Conservation (phyloP, 345 rosid genomes). For the Populus pruinosa region DNA sequence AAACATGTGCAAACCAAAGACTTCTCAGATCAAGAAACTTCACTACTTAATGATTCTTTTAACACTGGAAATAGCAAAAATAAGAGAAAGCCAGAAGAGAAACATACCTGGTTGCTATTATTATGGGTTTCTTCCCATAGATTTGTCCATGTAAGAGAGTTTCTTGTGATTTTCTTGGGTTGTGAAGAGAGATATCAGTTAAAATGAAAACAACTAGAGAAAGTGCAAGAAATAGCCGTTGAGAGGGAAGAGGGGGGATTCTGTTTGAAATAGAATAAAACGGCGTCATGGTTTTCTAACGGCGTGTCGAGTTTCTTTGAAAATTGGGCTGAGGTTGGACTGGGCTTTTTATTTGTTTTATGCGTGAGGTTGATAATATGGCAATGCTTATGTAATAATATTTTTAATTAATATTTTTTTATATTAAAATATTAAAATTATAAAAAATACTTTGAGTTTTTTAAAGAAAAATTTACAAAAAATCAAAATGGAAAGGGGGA, state of each 20-base stretch:
- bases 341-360: not conserved
- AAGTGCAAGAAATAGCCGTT: not conserved
- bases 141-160: not conserved
- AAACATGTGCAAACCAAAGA: not conserved
- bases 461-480: too few species aligned
- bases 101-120: not conserved
- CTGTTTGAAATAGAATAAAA: not conserved
- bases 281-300: not conserved
- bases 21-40: not conserved
- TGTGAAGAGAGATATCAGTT: not conserved
- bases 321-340: not conserved
- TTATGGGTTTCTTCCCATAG: not conserved
- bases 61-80: not conserved
- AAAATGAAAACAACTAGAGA: not conserved
- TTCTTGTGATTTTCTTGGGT: not conserved
- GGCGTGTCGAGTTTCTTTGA: not conserved
- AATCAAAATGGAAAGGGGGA: too few species aligned
- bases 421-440: too few species aligned
- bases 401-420: too few species aligned
- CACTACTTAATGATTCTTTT: not conserved
- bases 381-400: too few species aligned
- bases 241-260: not conserved
- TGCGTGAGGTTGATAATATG: too few species aligned
- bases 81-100: not conserved
- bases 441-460: too few species aligned